These are phyloP conservation scores for Raffaelea albimanens DNA, from an alignment of 2,329 filamentous ascomycete genomes.

Conservation along the genomic window DNA sequence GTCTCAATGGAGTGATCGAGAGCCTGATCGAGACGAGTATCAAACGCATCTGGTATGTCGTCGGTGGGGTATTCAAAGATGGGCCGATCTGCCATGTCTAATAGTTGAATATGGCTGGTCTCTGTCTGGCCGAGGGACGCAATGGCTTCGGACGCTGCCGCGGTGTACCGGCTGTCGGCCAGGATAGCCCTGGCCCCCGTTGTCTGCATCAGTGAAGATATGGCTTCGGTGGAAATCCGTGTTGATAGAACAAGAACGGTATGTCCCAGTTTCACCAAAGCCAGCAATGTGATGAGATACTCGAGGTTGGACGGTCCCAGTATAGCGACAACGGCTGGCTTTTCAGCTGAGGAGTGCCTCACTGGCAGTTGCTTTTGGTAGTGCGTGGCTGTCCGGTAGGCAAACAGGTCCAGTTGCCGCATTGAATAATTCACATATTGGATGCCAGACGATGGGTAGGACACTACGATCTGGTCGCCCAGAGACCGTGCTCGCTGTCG, in stretches of 20 bases:
- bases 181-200: conserved; percentile 6
- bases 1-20: conserved; percentile 20
- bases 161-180: conserved; percentile 17
- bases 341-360: background rate
- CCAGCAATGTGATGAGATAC: conserved; percentile 43
- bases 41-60: conserved; percentile 12
- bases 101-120: conserved; percentile 15
- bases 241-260: conserved; percentile 28
- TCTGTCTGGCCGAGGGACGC: background rate
- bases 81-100: conserved; percentile 17
- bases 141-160: background rate
- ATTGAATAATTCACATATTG: conserved; percentile 37
- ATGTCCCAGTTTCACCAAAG: conserved; percentile 44
- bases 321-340: conserved; percentile 31
- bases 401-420: conserved; percentile 32
- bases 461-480: conserved; percentile 27
- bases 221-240: conserved; percentile 21
- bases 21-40: conserved; percentile 18
- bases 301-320: conserved; percentile 44
- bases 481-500: conserved; percentile 24
- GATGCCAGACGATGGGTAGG: conserved; percentile 32
- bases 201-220: conserved; percentile 12
- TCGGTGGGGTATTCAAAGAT: conserved; percentile 22
- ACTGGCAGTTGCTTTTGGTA: conserved; percentile 7
- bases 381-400: conserved; percentile 18